Evolutionary conservation across 805 yeast genomes (phyloP), one percentile per base, ranked within the genome.

Genomic region (Pichia californica): DNA sequence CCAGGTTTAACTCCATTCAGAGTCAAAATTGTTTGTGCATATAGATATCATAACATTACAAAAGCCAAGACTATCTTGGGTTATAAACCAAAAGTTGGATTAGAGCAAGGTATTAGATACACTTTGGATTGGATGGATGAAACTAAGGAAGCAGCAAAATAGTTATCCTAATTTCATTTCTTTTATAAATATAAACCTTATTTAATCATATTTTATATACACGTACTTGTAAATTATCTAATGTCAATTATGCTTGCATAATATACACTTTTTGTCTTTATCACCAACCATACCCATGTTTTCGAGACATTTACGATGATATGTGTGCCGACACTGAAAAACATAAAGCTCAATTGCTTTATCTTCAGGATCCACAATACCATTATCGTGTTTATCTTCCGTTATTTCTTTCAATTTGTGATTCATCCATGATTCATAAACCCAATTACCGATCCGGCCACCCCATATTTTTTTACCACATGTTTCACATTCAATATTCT

Each of bases 1-100:
- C 86, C 97, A 3, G 94, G 94, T n/a, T 71, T 93, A 49, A 88
- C 98, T 2, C 95, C 98, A 2, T 93, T 91, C 68, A 79, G 98
- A 65, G 99, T 88, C 19, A 83, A 79, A 50, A 80, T 91, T 43
- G 89, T 89, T 11, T 88, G 96, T 65, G 98, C 98, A 18, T 78
- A 76, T 49, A 82, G 99, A 63, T 93, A 93, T 63, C 96, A 91
- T 62, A 87, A 89, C 58, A 88, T 93, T 49, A 56, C 84, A 30
- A 91, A 88, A 64, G 98, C 99, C 5, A 88, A 87, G 57, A 63
- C 64, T 11, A 48, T 81, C 15, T 69, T 93, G 44, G 96, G 83
- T 2, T 93, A 93, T 62, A 67, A 69, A 49, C 99, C 99, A 31
- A 74, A 71, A 29, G 89, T 88, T 46, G 83, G 72, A 51, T 63